Percentiles rank a stretch among this genome's conserved stretches.
phyloP scores from a whole-genome alignment of 192 early-diverging fungal genomes.

The Podila clonocystis region DNA sequence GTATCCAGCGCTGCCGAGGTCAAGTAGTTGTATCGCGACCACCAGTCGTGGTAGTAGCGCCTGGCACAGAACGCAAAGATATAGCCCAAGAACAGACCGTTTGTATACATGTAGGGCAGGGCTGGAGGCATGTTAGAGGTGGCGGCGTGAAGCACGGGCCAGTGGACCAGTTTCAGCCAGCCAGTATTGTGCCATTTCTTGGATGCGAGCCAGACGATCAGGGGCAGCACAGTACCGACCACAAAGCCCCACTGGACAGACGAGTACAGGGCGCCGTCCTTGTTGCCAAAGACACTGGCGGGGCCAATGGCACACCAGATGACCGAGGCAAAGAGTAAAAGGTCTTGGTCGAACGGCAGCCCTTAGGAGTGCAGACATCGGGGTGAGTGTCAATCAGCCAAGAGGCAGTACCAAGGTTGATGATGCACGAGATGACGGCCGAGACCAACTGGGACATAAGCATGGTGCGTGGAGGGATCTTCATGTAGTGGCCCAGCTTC shows the following conservation, averaged over 20 bases:
- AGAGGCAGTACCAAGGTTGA: conserved; percentile 54
- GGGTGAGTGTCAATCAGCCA: conserved; percentile 50
- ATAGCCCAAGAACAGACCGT: conserved; percentile 54
- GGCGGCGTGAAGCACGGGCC: conserved; percentile 58
- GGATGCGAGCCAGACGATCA: conserved; percentile 59
- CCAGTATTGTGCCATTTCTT: conserved; percentile 53
- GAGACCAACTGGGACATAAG: no score
- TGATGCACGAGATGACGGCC: no score
- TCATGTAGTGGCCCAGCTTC: no score
- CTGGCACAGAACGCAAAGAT: conserved; percentile 59
- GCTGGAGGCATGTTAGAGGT: conserved; percentile 60
- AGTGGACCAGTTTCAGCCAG: conserved; percentile 54
- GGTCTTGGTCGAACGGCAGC: conserved; percentile 49
- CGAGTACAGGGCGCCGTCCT: no score
- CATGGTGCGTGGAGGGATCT: no score
- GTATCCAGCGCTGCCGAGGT: conserved; percentile 66
- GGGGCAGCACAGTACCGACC: conserved; percentile 58
- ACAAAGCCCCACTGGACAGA: conserved; percentile 51
- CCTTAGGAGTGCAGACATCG: conserved; percentile 50
- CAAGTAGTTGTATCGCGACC: conserved; percentile 73
- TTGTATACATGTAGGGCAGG: conserved; percentile 52
- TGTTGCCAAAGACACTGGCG: conserved; percentile 61
- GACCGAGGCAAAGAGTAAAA: conserved; percentile 70
- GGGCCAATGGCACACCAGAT: conserved; percentile 82
- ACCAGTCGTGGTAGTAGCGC: conserved; percentile 57